Base-by-base conservation (phyloP, 2,329 filamentous ascomycete species). In the Fusarium citri region DNA sequence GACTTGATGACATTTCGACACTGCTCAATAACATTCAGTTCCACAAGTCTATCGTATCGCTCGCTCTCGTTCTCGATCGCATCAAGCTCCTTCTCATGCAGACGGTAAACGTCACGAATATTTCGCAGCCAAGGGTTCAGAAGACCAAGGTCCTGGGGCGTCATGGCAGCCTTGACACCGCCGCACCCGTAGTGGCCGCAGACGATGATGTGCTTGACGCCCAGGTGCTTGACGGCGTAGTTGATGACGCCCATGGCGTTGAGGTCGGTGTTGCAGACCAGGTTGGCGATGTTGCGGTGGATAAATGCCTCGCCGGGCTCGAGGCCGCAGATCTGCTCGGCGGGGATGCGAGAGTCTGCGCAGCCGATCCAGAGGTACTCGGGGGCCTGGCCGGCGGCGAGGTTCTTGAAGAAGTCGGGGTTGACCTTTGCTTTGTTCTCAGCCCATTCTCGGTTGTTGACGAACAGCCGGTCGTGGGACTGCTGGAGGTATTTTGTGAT, bases 231-330 rank as follows among this genome's bases (percentile, higher is more conserved):
- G 69, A 97, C 93, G 69, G 94, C 92, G 79, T 94, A 98, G 78
- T 96, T 90, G 81, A 97, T 93, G 74, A 97, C 94, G 78, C 88
- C 88, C 79, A 93, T 90, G 51, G 90, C 89, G 80, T 90, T 94
- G 76, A 97, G 87, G 78, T 98, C 94, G 69, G 89, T 91, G 77
- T 90, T 89, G 82, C 89, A 89, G 60, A 97, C 87, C 71, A 97
- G 86, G 84, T 97, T 97, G 82, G 94, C 94, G 80, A 97, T 97
- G 78, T 98, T 97, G 81, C 94, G 92, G 85, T 97, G 94, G 72
- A 97, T 91, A 80, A 97, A 98, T 75, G 95, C 91, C 81, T 97
- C 93, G 73, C 94, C 94, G n/a, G 94, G 93, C 77, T 92, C 86
- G 59, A 95, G 87, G 71, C 92, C 91, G 48, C 94, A 89, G 79